phyloP scores from a whole-genome alignment of 768 basidiomycete genomes.

The Rhodosporidiobolus odoratus region DNA sequence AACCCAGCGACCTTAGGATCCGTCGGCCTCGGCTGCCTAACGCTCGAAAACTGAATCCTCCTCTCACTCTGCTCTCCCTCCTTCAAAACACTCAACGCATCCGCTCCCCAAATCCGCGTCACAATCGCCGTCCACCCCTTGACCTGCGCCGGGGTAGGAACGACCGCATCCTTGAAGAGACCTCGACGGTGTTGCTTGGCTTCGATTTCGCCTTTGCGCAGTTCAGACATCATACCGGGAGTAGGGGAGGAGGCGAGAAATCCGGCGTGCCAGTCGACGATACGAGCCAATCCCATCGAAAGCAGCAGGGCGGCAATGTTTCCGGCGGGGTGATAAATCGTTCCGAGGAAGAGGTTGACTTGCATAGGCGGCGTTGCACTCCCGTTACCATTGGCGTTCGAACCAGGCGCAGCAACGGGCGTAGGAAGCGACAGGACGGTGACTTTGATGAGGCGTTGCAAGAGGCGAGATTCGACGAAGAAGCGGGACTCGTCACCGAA shows the following conservation, averaged over 20 bases:
- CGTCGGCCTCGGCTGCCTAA: constrained; percentile 58
- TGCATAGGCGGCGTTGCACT: constrained; percentile 61
- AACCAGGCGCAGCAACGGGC: constrained; percentile 57
- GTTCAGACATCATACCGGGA: constrained; percentile 62
- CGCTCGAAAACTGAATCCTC: constrained; percentile 76
- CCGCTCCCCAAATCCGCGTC: constrained; percentile 81
- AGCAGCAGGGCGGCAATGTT: constrained; percentile 89
- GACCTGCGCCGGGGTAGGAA: constrained; percentile 42
- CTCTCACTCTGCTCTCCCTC: constrained; percentile 66
- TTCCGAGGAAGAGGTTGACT: constrained; percentile 83
- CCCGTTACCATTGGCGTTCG: constrained; percentile 41
- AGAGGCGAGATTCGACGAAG: constrained; percentile 80
- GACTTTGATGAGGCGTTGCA: constrained; percentile 71
- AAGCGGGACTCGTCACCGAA: constrained; percentile 78
- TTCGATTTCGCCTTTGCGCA: constrained; percentile 71
- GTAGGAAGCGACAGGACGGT: constrained; percentile 74
- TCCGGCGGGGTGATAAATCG: constrained; percentile 82
- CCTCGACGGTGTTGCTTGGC: constrained; percentile 70
- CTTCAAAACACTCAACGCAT: constrained; percentile 58
- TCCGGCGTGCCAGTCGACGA: constrained; percentile 97
- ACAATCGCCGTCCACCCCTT: constrained; percentile 51
- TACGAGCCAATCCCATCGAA: constrained; percentile 74
- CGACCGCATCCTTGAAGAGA: constrained; percentile 61
- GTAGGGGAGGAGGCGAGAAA: constrained; percentile 62
- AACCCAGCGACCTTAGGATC: constrained; percentile 82